Base-by-base conservation (phyloP, 2,329 filamentous ascomycete genomes). In the Aspergillus arachidicola region DNA sequence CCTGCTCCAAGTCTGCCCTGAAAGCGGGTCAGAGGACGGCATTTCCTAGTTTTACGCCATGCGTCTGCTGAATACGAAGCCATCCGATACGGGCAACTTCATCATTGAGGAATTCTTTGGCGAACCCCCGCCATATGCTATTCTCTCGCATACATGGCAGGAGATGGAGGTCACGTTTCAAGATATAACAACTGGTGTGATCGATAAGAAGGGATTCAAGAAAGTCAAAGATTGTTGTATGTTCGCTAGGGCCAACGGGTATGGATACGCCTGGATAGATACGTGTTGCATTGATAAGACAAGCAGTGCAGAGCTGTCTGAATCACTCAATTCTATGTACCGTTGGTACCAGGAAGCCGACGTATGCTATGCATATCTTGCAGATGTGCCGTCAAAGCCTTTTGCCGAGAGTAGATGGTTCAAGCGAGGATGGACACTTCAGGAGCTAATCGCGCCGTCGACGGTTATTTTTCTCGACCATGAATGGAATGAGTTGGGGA, bases 261-360 rank as follows among this genome's bases (percentile, higher is more conserved):
- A 55, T 30, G 32, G 3, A 7, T 38, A 55, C 36, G 34, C 34
- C 11, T 55, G 51, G 51, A 41, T 36, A 23, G 51, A 55, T 34
- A 55, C 51, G 10, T 55, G 51, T 14, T 55, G 51, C n/a, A 55
- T 55, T 19, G 51, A 55, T n/a, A 55, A 55, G 51, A 55, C 51
- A 10, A 55, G 51, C 21, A 55, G 51, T 32, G 51, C 51, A n/a
- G 51, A 55, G 51, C 32, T 55, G 12, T 55, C 51, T 23, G 51
- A 55, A 7, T 23, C 34, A 4, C 51, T 55, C n/a, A 55, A 55
- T 19, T 55, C 51, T 0, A 55, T 55, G 51, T 55, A 55, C 19
- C 34, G 34, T 9, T 55, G 34, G 30, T 55, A 55, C 16, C 30
- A 55, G 51, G 51, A 55, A 26, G 51, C 51, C 3, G 51, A 55